Evolutionary conservation across 208 protist genomes (phyloP).

Genomic region (Lotmaria passim): DNA sequence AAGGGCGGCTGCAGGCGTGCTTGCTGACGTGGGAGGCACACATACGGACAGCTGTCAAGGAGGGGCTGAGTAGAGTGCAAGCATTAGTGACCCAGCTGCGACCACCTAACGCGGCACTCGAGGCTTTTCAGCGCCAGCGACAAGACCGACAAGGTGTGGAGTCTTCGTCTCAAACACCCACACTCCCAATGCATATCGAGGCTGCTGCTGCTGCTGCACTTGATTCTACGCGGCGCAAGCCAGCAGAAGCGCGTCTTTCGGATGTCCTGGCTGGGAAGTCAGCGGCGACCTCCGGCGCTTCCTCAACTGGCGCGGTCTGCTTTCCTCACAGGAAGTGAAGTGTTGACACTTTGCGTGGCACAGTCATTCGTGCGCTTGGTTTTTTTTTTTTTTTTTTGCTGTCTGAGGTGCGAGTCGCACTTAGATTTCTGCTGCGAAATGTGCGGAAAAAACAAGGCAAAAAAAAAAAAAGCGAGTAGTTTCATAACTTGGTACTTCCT

Average conservation of each 20-base stretch:
- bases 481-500: no score
- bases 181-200: not conserved
- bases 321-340: not conserved
- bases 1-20: slow-evolving; percentile 6
- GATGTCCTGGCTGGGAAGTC: not conserved
- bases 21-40: slow-evolving; percentile 39
- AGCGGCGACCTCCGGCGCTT: not conserved
- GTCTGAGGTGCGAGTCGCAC: no score
- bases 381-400: no score
- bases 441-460: no score
- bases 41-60: slow-evolving; percentile 26
- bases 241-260: not conserved
- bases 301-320: slow-evolving; percentile 3
- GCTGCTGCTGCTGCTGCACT: no score
- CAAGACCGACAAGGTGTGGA: not conserved
- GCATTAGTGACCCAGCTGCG: not conserved
- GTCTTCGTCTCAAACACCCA: not conserved
- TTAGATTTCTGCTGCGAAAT: no score
- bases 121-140: not conserved
- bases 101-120: not conserved
- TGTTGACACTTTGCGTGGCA: no score
- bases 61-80: slow-evolving; percentile 18
- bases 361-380: no score
- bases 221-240: not conserved
- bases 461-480: no score